Percentiles rank a stretch among this genome's conserved stretches.
Conservation (phyloP, 495 filamentous ascomycete species). For the Xylaria nigripes region DNA sequence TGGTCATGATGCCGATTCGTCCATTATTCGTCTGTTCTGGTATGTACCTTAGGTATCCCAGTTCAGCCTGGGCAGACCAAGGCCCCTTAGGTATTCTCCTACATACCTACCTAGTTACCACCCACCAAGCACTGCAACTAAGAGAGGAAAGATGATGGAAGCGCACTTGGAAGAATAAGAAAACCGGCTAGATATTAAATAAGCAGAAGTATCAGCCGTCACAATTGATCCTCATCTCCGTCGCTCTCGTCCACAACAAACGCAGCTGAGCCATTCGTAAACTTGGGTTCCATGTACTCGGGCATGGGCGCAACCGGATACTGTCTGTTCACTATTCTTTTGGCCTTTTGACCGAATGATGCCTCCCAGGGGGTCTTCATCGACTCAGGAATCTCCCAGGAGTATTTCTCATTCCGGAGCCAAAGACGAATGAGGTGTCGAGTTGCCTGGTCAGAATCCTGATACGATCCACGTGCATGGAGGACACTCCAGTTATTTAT, state of each 20-base stretch:
- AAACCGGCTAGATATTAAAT: too few species aligned
- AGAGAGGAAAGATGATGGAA: too few species aligned
- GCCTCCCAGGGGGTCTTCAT: conserved; percentile 40
- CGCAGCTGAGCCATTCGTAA: conserved; percentile 37
- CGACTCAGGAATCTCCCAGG: conserved; percentile 33
- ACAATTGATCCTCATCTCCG: conserved; percentile 10
- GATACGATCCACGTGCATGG: conserved; percentile 47
- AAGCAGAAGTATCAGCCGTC: neutral
- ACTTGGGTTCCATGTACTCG: conserved; percentile 36
- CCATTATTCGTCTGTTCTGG: neutral
- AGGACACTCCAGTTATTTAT: conserved; percentile 56
- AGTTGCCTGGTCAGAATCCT: conserved; percentile 25
- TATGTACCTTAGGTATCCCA: too few species aligned
- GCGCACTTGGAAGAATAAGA: neutral
- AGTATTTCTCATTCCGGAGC: conserved; percentile 35
- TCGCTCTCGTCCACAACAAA: conserved; percentile 33
- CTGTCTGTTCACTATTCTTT: conserved; percentile 16
- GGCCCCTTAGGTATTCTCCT: too few species aligned
- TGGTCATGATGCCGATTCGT: neutral
- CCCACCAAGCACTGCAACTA: too few species aligned
- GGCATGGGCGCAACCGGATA: conserved; percentile 32
- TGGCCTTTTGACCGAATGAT: conserved; percentile 27
- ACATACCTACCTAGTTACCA: too few species aligned
- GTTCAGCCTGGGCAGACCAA: neutral
- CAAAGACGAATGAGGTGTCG: conserved; percentile 47